Base-by-base conservation (phyloP, 2,329 filamentous ascomycete genomes). In the Pseudocercospora cruenta region DNA sequence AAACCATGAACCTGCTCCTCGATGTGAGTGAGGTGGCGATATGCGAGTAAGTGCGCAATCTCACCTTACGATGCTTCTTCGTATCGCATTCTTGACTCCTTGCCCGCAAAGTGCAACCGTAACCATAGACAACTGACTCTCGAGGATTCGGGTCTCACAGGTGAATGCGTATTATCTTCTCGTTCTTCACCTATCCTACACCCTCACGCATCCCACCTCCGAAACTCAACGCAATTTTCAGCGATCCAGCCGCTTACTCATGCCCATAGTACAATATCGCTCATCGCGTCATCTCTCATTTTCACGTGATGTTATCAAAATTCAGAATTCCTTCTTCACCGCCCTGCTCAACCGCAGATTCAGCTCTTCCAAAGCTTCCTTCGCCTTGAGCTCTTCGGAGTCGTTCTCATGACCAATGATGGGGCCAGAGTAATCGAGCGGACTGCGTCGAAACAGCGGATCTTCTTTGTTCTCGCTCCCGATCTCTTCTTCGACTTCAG, bases 341-440 rank as follows among this genome's bases (percentile, higher is more conserved):
- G n/a, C 51, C 3, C 26, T 6, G 1, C 14, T 55, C 51, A 55
- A 19, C 22, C 51, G 24, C 24, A 19, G 9, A 55, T 55, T 31
- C 26, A 55, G 26, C n/a, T 10, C 33, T 14, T 45, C 31, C 47
- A 39, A 4, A 19, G 5, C 53, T 21, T 58, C 57, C 21, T 24
- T 24, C 21, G 51, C 51, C 43, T 58, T 47, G 16, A 57, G 28
- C 16, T 58, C 60, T 33, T 58, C 31, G 31, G 53, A 63, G 22
- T 63, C 36, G 7, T 49, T 28, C 28, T 4, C 24, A 22, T 19
- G 26, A 12, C 60, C 60, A 33, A 57, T 26, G 22, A 57, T 22
- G 9, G 60, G 60, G 14, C 49, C 49, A 26, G 21, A 22, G 51
- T 54, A 31, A 2, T 21, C 31, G 21, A 61, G 47, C 28, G 51